Base-by-base conservation (phyloP, 208 protist genomes). In the Sergeia podlipaevii region DNA sequence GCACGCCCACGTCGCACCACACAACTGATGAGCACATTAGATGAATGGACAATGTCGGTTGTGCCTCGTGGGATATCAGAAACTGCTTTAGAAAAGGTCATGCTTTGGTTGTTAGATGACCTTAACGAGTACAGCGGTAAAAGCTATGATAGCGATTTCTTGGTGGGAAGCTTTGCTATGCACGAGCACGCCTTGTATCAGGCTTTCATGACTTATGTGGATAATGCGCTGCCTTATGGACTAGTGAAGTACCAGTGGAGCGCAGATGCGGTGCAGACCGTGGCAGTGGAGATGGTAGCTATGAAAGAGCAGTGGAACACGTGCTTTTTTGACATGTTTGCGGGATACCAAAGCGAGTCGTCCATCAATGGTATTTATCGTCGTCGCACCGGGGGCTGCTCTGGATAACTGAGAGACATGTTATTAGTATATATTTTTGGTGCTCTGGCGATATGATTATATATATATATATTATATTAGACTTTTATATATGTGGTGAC, bases 191-290 rank as follows among this genome's bases (percentile, higher is more conserved):
- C 61, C 4, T 23, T 53, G 1, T 60, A 66, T 29, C 0, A 59
- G 0, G 37, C 60, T 21, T 76, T 76, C 45, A 71, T 70, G 33
- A 38, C 44, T 6, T 66, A 49, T 36, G 56, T 65, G 11, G 69
- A 70, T 39, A 57, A 24, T 26, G 34, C 54, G 1, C 6, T 42
- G 8, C 55, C 54, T 21, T 62, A 62, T 26, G 32, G 41, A 1
- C 28, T 64, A 6, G 52, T 65, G 47, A 54, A 46, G 24, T 36
- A 62, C 48, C 57, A 46, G 20, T 76, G 69, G 69, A 56, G 59
- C 13, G 49, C 60, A 20, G 27, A 42, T 3, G 28, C 59, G 10
- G 37, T 67, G 10, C 54, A 76, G 32, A 70, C 62, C 1, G 23
- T 76, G 7, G 42, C 51, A 4, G 54, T 50, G 3, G 42, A 70